These are phyloP conservation scores for Hordeum pubiflorum DNA, from an alignment of 202 grass and related monocot species.

Conservation along the genomic window DNA sequence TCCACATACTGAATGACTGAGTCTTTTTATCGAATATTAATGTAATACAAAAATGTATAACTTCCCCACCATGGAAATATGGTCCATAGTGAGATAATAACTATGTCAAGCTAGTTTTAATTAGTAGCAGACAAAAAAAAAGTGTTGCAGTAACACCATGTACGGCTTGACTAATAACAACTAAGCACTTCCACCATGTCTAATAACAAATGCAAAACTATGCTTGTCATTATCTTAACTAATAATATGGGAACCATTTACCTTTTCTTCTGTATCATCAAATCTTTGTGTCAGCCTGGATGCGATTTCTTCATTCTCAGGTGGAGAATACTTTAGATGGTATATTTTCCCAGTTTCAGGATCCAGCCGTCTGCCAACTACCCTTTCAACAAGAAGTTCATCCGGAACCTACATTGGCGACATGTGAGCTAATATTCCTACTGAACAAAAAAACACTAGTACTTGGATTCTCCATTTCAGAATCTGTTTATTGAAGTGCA, in stretches of 20 bases:
- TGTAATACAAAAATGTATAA: neutral
- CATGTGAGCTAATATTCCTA: neutral
- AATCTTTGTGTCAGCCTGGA: slow-evolving; percentile 88
- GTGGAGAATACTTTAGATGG: slow-evolving; percentile 88
- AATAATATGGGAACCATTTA: slow-evolving; percentile 21
- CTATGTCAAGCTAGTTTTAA: neutral
- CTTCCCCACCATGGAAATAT: neutral
- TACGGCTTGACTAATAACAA: neutral
- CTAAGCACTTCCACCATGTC: neutral
- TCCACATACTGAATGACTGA: neutral
- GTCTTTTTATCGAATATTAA: neutral
- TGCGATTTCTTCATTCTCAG: slow-evolving; percentile 91
- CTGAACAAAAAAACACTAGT: neutral
- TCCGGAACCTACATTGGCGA: slow-evolving; percentile 58
- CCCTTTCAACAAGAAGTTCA: slow-evolving; percentile 82
- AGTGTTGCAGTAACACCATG: neutral
- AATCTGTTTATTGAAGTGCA: neutral
- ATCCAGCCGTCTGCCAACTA: slow-evolving; percentile 82
- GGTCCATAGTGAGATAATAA: neutral
- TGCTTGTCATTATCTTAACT: neutral
- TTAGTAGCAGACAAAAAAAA: neutral
- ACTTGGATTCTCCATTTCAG: neutral
- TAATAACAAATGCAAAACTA: neutral
- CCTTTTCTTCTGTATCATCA: slow-evolving; percentile 99
- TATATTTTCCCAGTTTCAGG: slow-evolving; percentile 95